A percentile compares a stretch with the other conserved stretches of the same genome.
These are phyloP conservation scores for Exobasidium cylindrosporum DNA, from an alignment of 1,284 basidiomycete species.

Conservation along the genomic window DNA sequence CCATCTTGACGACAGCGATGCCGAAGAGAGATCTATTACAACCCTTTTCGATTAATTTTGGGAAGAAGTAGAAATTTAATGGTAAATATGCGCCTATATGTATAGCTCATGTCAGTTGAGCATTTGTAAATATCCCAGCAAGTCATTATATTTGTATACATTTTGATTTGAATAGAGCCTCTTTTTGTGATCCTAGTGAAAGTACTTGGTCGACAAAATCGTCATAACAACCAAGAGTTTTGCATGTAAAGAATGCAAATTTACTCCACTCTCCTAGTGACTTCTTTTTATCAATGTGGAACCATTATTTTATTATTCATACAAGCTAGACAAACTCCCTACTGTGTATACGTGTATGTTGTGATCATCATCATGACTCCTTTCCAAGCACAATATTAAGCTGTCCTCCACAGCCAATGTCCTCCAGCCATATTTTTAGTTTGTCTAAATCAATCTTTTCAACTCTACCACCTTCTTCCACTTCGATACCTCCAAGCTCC, in stretches of 20 bases:
- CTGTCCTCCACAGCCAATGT: slow-evolving; percentile 65
- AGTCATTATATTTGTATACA: too few relatives aligned
- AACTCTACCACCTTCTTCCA: slow-evolving; percentile 18
- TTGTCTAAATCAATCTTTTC: slow-evolving; percentile 28
- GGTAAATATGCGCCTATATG: neutral
- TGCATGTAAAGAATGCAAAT: too few relatives aligned
- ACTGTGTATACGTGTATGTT: neutral
- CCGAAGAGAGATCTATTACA: neutral
- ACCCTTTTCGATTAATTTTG: slow-evolving; percentile 4
- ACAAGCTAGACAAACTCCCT: too few relatives aligned
- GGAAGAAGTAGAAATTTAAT: slow-evolving; percentile 8
- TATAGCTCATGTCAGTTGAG: too few relatives aligned
- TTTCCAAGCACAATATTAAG: slow-evolving; percentile 88
- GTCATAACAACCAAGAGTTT: too few relatives aligned
- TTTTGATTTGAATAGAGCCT: too few relatives aligned
- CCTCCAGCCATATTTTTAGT: slow-evolving; percentile 24
- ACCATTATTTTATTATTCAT: too few relatives aligned
- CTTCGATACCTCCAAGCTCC: slow-evolving; percentile 20
- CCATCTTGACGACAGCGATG: neutral
- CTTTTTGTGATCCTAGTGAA: too few relatives aligned
- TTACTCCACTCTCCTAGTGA: too few relatives aligned
- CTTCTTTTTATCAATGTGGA: too few relatives aligned
- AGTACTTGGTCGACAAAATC: too few relatives aligned
- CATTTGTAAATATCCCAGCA: too few relatives aligned
- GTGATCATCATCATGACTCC: slow-evolving; percentile 55